Conservation (phyloP, 176 grass and related monocot genomes). For the Metroxylon sagu region DNA sequence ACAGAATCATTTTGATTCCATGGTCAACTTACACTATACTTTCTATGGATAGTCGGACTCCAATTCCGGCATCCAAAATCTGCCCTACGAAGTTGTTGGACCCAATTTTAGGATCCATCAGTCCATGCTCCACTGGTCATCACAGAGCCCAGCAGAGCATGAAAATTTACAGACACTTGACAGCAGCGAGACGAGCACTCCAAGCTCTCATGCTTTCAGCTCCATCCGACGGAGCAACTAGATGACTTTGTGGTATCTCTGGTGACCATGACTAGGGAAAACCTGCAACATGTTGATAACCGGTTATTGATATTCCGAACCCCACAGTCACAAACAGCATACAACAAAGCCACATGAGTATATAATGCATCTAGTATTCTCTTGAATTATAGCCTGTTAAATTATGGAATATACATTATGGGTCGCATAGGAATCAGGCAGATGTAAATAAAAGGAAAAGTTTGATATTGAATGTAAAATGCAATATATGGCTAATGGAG, state of each 20-base stretch:
- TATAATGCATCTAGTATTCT: too few species aligned
- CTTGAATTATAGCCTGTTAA: too few species aligned
- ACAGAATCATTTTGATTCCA: not conserved
- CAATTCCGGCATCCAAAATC: not conserved
- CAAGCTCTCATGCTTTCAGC: constrained; percentile 22
- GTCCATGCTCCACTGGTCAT: not conserved
- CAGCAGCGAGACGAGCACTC: not conserved
- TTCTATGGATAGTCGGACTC: constrained; percentile 2
- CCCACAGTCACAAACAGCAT: too few species aligned
- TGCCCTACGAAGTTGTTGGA: not conserved
- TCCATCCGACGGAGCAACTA: constrained; percentile 47
- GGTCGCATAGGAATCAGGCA: too few species aligned
- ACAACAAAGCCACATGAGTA: too few species aligned
- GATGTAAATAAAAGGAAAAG: too few species aligned
- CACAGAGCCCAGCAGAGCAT: not conserved
- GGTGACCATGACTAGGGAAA: constrained; percentile 58
- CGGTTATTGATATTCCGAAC: too few species aligned
- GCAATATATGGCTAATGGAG: too few species aligned
- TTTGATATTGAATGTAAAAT: too few species aligned
- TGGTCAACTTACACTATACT: not conserved
- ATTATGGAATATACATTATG: too few species aligned
- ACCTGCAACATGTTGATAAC: constrained; percentile 30
- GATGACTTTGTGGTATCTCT: constrained; percentile 47
- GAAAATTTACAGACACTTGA: constrained; percentile 1
- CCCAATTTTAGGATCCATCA: constrained; percentile 1